A percentile compares a stretch with the other conserved stretches of the same genome.
Conservation (phyloP, 768 basidiomycete genomes). For the Pulveroboletus ravenelii region DNA sequence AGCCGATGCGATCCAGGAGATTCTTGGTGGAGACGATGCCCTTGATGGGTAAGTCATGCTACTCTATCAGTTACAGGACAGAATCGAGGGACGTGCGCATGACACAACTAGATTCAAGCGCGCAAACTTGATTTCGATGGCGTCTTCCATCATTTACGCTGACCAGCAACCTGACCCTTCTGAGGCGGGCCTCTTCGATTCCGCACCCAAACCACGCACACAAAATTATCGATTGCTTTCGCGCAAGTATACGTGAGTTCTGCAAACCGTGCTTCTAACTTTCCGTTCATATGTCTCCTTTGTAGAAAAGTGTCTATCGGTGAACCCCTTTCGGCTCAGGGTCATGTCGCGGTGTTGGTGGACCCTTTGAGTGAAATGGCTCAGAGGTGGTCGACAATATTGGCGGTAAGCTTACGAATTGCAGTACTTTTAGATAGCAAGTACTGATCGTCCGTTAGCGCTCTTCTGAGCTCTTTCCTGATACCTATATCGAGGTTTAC, state of each 20-base stretch:
- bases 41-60: constrained; percentile 39
- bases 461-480: constrained; percentile 45
- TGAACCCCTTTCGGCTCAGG: constrained; percentile 58
- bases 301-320: constrained; percentile 67
- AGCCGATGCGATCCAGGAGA: constrained; percentile 54
- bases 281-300: neutral
- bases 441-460: constrained; percentile 9
- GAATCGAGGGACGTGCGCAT: neutral
- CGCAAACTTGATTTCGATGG: constrained; percentile 57
- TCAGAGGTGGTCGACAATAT: constrained; percentile 80
- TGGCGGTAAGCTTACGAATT: constrained; percentile 49
- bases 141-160: constrained; percentile 67
- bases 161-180: constrained; percentile 71
- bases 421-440: neutral
- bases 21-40: constrained; percentile 37
- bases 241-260: constrained; percentile 59
- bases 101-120: constrained; percentile 41
- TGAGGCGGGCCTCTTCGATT: constrained; percentile 67
- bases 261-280: neutral
- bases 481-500: constrained; percentile 69
- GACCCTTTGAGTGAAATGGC: constrained; percentile 84
- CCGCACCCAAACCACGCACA: constrained; percentile 54
- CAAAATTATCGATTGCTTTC: constrained; percentile 57
- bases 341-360: constrained; percentile 66
- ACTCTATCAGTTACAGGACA: neutral